Conservation (phyloP, 352 stramenopile species). For the Globisporangium perplexum region DNA sequence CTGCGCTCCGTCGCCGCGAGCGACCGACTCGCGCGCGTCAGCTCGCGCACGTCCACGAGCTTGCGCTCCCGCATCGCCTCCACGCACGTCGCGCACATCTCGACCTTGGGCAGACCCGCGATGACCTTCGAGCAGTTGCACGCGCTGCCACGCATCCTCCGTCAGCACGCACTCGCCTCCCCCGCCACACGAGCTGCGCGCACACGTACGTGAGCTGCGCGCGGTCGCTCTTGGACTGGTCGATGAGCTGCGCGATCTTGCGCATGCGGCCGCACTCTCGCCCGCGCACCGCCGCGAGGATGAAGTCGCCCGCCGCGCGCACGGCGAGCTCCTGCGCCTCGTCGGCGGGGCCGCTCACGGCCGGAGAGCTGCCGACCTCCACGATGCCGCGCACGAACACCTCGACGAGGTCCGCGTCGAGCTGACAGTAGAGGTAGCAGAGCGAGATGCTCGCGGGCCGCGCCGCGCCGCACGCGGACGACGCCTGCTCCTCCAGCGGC, state of each 20-base stretch:
- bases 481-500: slow-evolving; percentile 21
- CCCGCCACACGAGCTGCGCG: no score
- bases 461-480: slow-evolving; percentile 5
- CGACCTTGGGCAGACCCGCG: slow-evolving; percentile 38
- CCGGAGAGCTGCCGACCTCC: slow-evolving; percentile 19
- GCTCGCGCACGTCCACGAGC: slow-evolving; percentile 27
- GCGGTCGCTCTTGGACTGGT: slow-evolving; percentile 48
- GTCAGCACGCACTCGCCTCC: no score
- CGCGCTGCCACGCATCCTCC: slow-evolving; percentile 13
- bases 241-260: slow-evolving; percentile 45
- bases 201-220: slow-evolving; percentile 38
- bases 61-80: slow-evolving; percentile 49
- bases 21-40: slow-evolving; percentile 1
- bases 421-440: slow-evolving; percentile 59
- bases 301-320: slow-evolving; percentile 22
- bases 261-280: slow-evolving; percentile 46
- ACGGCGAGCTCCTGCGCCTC: slow-evolving; percentile 16
- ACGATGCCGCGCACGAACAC: slow-evolving; percentile 58
- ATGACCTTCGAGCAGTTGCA: slow-evolving; percentile 57
- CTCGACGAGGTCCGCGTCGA: slow-evolving; percentile 31
- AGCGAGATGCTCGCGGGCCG: slow-evolving; percentile 45
- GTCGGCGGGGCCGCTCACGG: slow-evolving; percentile 5
- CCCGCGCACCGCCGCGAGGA: slow-evolving; percentile 35
- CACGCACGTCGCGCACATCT: slow-evolving; percentile 51
- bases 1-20: slow-evolving; percentile 13